Evolutionary conservation across 2,329 filamentous ascomycete species (phyloP).

Genomic region (Nemania sp.): DNA sequence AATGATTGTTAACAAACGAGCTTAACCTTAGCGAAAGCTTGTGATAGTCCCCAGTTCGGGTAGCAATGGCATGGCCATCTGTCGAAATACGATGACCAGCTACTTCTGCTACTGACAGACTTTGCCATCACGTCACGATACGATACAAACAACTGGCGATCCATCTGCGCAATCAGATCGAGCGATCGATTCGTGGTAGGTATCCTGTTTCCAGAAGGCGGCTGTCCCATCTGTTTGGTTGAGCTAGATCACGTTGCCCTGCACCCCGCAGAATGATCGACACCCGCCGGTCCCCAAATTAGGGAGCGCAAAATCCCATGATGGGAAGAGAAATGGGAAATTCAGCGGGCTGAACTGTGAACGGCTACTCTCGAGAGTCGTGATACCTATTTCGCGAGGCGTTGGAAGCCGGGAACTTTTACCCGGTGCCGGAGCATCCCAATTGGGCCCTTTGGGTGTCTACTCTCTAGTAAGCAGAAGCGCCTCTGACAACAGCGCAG

Average conservation of each 20-base stretch:
- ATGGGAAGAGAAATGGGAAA: not conserved
- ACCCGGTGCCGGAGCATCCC: not conserved
- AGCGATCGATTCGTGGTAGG: too few species aligned
- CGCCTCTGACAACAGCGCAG: too few species aligned
- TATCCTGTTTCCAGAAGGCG: too few species aligned
- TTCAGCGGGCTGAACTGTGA: not conserved
- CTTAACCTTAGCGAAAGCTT: too few species aligned
- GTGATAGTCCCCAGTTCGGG: too few species aligned
- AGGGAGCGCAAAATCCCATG: conserved; percentile 2
- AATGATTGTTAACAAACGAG: too few species aligned
- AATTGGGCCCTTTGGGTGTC: not conserved
- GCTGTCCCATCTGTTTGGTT: conserved; percentile 6
- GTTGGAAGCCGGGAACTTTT: not conserved
- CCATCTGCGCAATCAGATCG: too few species aligned
- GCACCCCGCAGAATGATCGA: conserved; percentile 26
- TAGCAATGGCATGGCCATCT: too few species aligned
- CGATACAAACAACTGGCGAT: too few species aligned
- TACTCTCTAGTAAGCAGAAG: conserved; percentile 4
- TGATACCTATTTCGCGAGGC: not conserved
- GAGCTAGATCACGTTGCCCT: conserved; percentile 12
- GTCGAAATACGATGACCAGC: too few species aligned
- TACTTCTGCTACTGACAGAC: too few species aligned
- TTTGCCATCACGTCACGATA: too few species aligned
- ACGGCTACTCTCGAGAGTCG: not conserved
- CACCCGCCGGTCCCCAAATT: conserved; percentile 16